Conservation (phyloP, 306 rosid genomes). For the Crataegus laevigata region DNA sequence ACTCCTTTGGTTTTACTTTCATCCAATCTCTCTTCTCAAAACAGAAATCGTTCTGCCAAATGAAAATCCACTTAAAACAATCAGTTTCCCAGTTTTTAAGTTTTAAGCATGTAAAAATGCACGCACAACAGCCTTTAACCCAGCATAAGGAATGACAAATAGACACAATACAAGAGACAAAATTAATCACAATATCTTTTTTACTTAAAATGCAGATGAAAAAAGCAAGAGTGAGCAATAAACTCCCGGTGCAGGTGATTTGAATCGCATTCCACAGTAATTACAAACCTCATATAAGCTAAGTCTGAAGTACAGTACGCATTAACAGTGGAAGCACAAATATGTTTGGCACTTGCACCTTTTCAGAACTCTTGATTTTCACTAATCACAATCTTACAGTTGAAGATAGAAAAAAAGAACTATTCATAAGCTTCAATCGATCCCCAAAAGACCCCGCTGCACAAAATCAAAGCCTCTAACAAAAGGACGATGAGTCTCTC, state of each 20-base stretch:
- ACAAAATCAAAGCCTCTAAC: too few relatives aligned
- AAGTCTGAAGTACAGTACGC: neutral
- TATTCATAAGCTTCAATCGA: neutral
- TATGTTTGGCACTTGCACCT: neutral
- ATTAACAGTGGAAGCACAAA: neutral
- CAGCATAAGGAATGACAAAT: neutral
- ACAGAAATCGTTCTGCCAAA: slow-evolving; percentile 69
- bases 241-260: neutral
- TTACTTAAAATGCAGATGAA: neutral
- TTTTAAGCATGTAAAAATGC: neutral
- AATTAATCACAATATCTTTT: neutral
- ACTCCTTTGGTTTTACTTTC: slow-evolving; percentile 53
- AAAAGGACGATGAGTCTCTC: neutral
- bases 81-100: neutral
- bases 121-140: neutral
- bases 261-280: neutral
- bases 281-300: neutral
- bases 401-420: neutral
- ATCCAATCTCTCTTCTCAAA: slow-evolving; percentile 95
- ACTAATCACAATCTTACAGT: neutral
- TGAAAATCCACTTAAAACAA: neutral
- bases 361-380: neutral
- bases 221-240: neutral
- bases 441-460: neutral
- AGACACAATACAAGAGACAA: neutral